phyloP scores from a whole-genome alignment of 2,329 filamentous ascomycete genomes.

The Colletotrichum phormii region DNA sequence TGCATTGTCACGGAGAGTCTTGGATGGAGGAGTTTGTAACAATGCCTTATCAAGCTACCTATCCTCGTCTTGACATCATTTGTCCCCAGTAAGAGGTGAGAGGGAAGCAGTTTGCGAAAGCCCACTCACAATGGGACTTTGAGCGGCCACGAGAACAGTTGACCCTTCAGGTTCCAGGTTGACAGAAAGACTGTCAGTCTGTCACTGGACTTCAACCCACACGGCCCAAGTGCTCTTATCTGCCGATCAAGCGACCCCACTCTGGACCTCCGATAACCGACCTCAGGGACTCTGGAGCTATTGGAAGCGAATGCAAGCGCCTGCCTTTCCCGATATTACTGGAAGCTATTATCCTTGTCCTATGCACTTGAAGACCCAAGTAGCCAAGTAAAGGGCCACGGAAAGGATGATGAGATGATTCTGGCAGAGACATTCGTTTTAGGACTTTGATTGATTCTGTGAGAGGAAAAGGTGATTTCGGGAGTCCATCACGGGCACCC shows the following conservation, averaged over 20 bases:
- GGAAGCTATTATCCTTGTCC: not conserved
- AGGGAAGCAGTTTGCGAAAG: not conserved
- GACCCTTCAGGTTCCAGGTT: not conserved
- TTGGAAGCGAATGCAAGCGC: not conserved
- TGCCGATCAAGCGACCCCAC: not conserved
- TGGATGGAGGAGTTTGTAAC: not conserved
- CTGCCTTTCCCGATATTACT: not conserved
- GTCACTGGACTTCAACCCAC: not conserved
- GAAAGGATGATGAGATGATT: not conserved
- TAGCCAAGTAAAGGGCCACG: not conserved
- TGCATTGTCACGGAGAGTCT: slow-evolving; percentile 17
- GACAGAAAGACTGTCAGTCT: too few species aligned
- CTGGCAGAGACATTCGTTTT: not conserved
- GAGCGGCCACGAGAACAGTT: slow-evolving; percentile 1
- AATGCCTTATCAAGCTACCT: slow-evolving; percentile 20
- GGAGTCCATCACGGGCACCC: too few species aligned
- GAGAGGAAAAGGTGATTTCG: not conserved
- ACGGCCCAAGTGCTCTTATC: slow-evolving; percentile 10
- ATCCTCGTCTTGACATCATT: slow-evolving; percentile 31
- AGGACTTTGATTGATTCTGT: not conserved
- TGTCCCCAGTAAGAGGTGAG: slow-evolving; percentile 28
- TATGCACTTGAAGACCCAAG: not conserved
- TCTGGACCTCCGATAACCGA: slow-evolving; percentile 30
- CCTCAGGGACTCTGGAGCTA: not conserved
- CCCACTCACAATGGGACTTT: slow-evolving; percentile 1